A percentile compares a stretch with the other conserved stretches of the same genome.
Conservation (phyloP, 805 yeast species). For the Wickerhamomyces alni region DNA sequence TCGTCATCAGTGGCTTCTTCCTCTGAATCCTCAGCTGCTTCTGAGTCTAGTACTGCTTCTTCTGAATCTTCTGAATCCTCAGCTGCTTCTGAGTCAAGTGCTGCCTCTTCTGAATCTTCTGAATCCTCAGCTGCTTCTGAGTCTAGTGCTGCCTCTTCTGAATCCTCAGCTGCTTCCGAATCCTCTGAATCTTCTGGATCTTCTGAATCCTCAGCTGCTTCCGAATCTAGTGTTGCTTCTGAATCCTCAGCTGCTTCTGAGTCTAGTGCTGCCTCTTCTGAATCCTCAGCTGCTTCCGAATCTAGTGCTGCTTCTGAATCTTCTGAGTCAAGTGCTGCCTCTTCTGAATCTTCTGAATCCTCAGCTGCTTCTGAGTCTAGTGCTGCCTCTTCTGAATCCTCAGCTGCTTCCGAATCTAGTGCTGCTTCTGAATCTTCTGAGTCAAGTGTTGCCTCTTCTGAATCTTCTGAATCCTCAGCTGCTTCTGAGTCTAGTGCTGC, state of each 20-base stretch:
- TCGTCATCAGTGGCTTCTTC: not conserved
- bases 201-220: not conserved
- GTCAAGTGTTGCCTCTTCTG: too few relatives aligned
- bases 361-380: constrained; percentile 1
- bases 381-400: constrained; percentile 1
- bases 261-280: not conserved
- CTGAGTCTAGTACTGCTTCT: not conserved
- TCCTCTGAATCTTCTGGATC: not conserved
- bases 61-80: too few relatives aligned
- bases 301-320: not conserved
- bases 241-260: constrained; percentile 2
- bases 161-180: not conserved
- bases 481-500: too few relatives aligned
- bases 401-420: constrained; percentile 2
- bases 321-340: constrained; percentile 1
- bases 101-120: not conserved
- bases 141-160: not conserved
- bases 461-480: too few relatives aligned
- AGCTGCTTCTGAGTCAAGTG: too few relatives aligned
- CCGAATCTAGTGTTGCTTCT: too few relatives aligned
- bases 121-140: not conserved
- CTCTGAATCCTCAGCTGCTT: not conserved
- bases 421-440: too few relatives aligned
- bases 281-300: constrained; percentile 1
- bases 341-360: not conserved